These are phyloP conservation scores for Allium sativum DNA, from an alignment of 106 monocot species.

Conservation along the genomic window DNA sequence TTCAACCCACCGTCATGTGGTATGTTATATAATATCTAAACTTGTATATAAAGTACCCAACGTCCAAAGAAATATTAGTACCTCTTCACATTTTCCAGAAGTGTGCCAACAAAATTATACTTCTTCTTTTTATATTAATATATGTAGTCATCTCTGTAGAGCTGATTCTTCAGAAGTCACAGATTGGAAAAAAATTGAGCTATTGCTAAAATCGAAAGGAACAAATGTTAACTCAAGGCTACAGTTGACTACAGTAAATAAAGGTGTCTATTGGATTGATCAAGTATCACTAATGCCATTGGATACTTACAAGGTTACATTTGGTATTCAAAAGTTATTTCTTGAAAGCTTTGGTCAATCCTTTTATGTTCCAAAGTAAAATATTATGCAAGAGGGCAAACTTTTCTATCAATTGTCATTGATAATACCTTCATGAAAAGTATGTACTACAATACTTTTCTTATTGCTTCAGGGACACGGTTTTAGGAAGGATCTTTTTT, in stretches of 20 bases:
- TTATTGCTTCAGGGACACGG: constrained; percentile 38
- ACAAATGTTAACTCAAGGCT: constrained; percentile 52
- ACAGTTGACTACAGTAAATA: constrained; percentile 63
- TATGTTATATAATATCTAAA: too few relatives aligned
- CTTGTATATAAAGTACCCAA: too few relatives aligned
- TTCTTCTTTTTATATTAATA: neutral
- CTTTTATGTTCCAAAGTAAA: too few relatives aligned
- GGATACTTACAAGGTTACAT: constrained; percentile 73
- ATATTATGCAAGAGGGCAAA: neutral
- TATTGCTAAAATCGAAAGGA: constrained; percentile 36
- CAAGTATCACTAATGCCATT: constrained; percentile 93
- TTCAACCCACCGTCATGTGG: too few relatives aligned
- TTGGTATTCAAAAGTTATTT: neutral
- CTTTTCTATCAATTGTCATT: neutral
- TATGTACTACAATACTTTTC: neutral
- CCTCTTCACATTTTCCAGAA: too few relatives aligned
- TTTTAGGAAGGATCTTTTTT: constrained; percentile 32
- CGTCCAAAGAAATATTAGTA: too few relatives aligned
- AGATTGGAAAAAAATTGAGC: constrained; percentile 70
- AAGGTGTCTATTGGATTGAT: constrained; percentile 84
- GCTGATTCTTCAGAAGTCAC: constrained; percentile 25
- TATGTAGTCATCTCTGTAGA: constrained; percentile 16
- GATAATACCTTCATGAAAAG: neutral
- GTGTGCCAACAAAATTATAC: too few relatives aligned
- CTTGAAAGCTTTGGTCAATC: too few relatives aligned